A percentile compares a stretch with the other conserved stretches of the same genome.
Conservation (phyloP, 768 basidiomycete genomes). For the Hygrophorus pudorinus region DNA sequence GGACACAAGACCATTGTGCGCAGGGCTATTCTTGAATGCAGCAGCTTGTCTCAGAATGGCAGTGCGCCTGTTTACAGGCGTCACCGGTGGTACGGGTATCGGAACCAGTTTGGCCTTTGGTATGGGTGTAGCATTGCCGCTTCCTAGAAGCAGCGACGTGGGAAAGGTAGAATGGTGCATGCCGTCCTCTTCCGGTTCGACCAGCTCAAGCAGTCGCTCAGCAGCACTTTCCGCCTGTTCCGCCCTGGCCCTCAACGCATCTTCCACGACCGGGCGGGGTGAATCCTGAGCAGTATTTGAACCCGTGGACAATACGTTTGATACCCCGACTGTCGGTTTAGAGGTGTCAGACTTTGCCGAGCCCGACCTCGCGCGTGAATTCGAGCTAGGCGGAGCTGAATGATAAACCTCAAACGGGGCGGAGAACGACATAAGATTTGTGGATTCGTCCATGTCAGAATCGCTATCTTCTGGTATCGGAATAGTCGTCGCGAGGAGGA, state of each 20-base stretch:
- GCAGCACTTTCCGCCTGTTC: constrained; percentile 93
- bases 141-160: constrained; percentile 39
- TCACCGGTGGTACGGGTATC: constrained; percentile 38
- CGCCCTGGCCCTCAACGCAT: constrained; percentile 77
- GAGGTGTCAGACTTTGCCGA: constrained; percentile 47
- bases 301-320: constrained; percentile 50
- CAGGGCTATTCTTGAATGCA: constrained; percentile 75
- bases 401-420: constrained; percentile 48
- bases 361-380: constrained; percentile 35
- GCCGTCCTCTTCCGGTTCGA: constrained; percentile 65
- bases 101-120: constrained; percentile 26
- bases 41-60: constrained; percentile 66
- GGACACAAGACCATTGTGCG: constrained; percentile 32
- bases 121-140: constrained; percentile 24
- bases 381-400: constrained; percentile 19
- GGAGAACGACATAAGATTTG: constrained; percentile 65
- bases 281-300: constrained; percentile 26
- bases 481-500: constrained; percentile 60
- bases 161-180: constrained; percentile 44
- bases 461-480: constrained; percentile 63
- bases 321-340: constrained; percentile 36
- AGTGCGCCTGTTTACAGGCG: constrained; percentile 51
- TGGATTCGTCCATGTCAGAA: constrained; percentile 49
- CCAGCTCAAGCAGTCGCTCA: constrained; percentile 76
- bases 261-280: constrained; percentile 58